Base-by-base conservation (phyloP, 2,329 filamentous ascomycete species). In the Amphichorda felina region DNA sequence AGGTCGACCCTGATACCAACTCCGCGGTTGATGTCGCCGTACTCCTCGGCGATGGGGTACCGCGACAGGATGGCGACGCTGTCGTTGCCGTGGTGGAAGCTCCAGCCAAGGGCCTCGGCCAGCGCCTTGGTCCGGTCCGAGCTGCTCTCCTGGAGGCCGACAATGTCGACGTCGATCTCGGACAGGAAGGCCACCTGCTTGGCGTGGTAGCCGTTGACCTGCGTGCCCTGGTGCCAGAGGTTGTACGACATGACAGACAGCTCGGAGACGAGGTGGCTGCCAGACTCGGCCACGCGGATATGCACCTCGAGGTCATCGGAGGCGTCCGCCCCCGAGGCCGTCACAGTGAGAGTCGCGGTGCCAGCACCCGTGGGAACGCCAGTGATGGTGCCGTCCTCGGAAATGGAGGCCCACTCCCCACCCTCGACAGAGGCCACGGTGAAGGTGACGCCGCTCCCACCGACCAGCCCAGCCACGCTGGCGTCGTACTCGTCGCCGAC, bases 101-200 rank as follows among this genome's bases (percentile, higher is more conserved):
- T 48, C 58, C 58, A 63, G 2, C 60, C 60, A 2, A 64, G 47
- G 2, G 59, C 57, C 9, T 54, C 38, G 3, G 53, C 59, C 1
- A 64, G 49, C 11, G 54, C 51, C 5, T 39, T 39, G 5, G 52
- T 50, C 17, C 55, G 51, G 4, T 45, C 49, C 6, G 47, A 50
- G 8, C 38, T 40, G 32, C 50, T 51, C 39, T 63, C 60, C 38
- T 63, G 60, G 7, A 61, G 39, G 2, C 55, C 57, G 13, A 62
- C 49, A 2, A 63, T 42, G 22, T 63, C 60, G 8, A 46, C 49
- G 13, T 51, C 51, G 8, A 34, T 47, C 3, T 45, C 42, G 18
- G 45, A 42, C 5, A 63, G 45, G 43, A 58, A 59, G 4, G 41
- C 43, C 14, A 63, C 45, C 37, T 61, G 59, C 47, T 63, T 64